phyloP scores from a whole-genome alignment of 2,329 filamentous ascomycete species.

The Fusarium udum region DNA sequence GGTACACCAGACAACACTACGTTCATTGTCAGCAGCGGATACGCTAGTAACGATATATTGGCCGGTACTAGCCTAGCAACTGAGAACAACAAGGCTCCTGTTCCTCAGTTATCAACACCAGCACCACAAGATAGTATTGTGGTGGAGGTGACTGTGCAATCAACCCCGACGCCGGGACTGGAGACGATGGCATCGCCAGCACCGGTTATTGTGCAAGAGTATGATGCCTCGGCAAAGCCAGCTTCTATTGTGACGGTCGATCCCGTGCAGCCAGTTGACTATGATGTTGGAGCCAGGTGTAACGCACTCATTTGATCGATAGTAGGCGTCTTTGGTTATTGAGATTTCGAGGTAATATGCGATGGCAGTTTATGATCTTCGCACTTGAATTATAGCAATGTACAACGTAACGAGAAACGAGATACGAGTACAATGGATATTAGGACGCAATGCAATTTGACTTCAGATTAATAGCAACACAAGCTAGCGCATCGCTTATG shows the following conservation, averaged over 20 bases:
- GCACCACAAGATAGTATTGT: neutral
- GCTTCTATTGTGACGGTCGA: neutral
- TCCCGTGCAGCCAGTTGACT: neutral
- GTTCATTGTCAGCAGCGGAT: neutral
- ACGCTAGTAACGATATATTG: neutral
- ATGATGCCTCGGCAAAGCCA: neutral
- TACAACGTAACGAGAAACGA: neutral
- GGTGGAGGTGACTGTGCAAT: neutral
- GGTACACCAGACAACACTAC: neutral
- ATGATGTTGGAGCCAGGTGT: neutral
- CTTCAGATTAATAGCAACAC: neutral
- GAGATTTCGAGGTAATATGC: neutral
- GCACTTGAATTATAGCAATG: neutral
- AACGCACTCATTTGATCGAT: neutral
- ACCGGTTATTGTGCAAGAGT: conserved; percentile 2
- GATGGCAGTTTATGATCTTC: neutral
- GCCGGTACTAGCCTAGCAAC: neutral
- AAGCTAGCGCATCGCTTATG: neutral
- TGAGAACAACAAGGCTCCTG: neutral
- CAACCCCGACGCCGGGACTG: neutral
- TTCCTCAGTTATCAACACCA: neutral
- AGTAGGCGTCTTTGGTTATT: neutral
- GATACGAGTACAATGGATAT: neutral
- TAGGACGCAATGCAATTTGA: neutral
- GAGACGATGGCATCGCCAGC: neutral